These are phyloP conservation scores for Canavalia ensiformis DNA, from an alignment of 306 rosid genomes.

Conservation along the genomic window DNA sequence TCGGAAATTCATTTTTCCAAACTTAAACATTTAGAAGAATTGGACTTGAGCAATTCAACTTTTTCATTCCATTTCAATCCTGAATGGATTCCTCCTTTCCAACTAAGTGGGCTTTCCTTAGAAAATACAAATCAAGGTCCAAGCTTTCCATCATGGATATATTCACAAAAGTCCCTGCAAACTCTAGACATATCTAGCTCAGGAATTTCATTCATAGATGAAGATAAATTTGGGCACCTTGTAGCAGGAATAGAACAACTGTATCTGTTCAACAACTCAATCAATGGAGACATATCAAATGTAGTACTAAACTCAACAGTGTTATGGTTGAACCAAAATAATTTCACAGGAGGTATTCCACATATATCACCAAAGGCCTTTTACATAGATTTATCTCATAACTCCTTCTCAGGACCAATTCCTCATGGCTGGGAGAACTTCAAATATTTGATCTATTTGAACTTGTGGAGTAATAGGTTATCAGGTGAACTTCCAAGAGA, in stretches of 20 bases:
- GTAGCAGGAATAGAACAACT: neutral
- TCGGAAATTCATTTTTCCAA: neutral
- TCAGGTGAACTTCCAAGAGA: conserved; percentile 9
- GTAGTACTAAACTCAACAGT: no score
- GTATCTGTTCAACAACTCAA: neutral
- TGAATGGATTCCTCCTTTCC: conserved; percentile 33
- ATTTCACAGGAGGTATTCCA: conserved; percentile 12
- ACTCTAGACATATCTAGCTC: neutral
- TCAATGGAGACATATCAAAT: conserved; percentile 6
- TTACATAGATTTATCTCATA: neutral
- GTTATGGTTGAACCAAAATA: neutral
- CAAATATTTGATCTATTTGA: fast-evolving
- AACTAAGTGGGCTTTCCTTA: neutral
- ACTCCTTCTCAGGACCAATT: conserved; percentile 12
- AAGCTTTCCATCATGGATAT: neutral
- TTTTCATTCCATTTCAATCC: neutral
- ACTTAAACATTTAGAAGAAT: neutral
- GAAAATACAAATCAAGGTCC: conserved; percentile 16
- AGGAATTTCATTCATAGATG: neutral
- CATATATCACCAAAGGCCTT: neutral
- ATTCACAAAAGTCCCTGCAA: neutral
- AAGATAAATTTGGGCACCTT: neutral
- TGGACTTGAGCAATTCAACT: neutral
- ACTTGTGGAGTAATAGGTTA: conserved; percentile 4
- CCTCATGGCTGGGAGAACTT: conserved; percentile 9